A percentile compares a stretch with the other conserved stretches of the same genome.
Conservation (phyloP, 2,329 filamentous ascomycete genomes). For the Xylariaceae sp. region DNA sequence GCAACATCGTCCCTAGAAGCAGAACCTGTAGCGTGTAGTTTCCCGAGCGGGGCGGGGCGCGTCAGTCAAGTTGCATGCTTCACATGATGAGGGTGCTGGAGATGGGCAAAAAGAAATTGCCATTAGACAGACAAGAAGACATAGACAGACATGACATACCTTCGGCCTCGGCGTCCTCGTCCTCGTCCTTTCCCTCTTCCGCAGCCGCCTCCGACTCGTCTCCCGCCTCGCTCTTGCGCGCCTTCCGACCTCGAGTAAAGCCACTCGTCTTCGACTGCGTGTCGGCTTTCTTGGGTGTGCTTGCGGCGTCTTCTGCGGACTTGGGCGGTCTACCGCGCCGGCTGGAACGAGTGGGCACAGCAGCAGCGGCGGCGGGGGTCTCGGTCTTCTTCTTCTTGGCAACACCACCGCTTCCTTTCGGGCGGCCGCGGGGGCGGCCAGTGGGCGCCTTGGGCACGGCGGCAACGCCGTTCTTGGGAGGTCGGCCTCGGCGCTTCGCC, state of each 20-base stretch:
- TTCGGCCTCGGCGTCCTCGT: conserved; percentile 18
- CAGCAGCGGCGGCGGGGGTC: conserved; percentile 5
- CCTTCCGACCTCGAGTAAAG: conserved; percentile 20
- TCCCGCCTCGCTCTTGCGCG: conserved; percentile 25
- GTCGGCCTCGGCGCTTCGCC: conserved; percentile 36
- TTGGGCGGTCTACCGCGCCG: conserved; percentile 33
- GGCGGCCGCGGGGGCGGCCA: conserved; percentile 44
- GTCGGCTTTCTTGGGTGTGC: conserved; percentile 19
- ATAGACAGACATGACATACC: conserved; percentile 12
- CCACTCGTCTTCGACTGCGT: conserved; percentile 17
- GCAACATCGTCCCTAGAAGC: conserved; percentile 17
- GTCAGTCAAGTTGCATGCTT: too few relatives aligned
- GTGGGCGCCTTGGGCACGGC: conserved; percentile 31
- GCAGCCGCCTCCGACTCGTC: conserved; percentile 27
- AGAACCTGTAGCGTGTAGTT: conserved; percentile 12
- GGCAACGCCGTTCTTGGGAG: conserved; percentile 35
- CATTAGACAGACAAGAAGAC: too few relatives aligned
- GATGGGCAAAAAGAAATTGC: too few relatives aligned
- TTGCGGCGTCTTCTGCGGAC: conserved; percentile 12
- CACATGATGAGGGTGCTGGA: too few relatives aligned
- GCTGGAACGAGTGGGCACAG: conserved; percentile 5
- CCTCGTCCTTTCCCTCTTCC: too few relatives aligned
- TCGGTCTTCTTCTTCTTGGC: conserved; percentile 25
- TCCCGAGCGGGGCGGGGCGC: too few relatives aligned
- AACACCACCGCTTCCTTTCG: conserved; percentile 36